phyloP scores from a whole-genome alignment of 305 asterid species.

The Ajuga reptans region DNA sequence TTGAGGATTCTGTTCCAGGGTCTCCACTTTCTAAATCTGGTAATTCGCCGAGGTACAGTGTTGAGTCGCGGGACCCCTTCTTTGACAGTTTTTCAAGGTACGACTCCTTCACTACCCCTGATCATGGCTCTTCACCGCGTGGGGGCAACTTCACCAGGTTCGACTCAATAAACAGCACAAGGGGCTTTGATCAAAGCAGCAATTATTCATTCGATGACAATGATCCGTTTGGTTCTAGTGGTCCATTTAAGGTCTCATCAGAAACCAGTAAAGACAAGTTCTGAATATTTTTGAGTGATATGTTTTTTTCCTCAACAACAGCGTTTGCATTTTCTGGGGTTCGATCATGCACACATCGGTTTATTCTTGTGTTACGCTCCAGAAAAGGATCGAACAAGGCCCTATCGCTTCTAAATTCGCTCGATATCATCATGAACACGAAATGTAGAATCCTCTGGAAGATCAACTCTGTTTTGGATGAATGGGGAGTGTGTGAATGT shows the following conservation, averaged over 20 bases:
- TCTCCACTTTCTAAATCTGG: conserved; percentile 64
- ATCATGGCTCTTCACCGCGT: conserved; percentile 47
- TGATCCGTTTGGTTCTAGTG: conserved; percentile 80
- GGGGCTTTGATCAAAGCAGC: conserved; percentile 52
- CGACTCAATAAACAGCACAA: conserved; percentile 69
- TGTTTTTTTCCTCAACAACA: conserved; percentile 27
- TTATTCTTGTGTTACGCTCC: conserved; percentile 2
- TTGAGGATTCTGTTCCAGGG: conserved; percentile 73
- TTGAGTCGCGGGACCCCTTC: conserved; percentile 53
- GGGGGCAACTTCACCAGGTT: conserved; percentile 55
- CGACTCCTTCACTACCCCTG: conserved; percentile 57
- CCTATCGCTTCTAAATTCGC: background rate
- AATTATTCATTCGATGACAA: conserved; percentile 72
- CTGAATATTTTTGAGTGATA: conserved; percentile 28
- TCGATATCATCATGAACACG: background rate
- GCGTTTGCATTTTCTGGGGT: conserved; percentile 1
- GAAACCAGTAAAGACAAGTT: conserved; percentile 45
- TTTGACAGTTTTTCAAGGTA: conserved; percentile 68
- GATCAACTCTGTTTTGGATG: background rate
- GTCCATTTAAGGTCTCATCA: conserved; percentile 83
- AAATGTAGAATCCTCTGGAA: background rate
- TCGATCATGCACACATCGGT: background rate
- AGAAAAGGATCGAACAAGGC: conserved; percentile 4
- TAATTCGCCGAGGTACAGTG: conserved; percentile 52
- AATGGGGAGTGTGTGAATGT: conserved; percentile 18